Percentiles rank a stretch among this genome's conserved stretches.
These are phyloP conservation scores for Lathyrus sativus DNA, from an alignment of 306 rosid species.

Conservation along the genomic window DNA sequence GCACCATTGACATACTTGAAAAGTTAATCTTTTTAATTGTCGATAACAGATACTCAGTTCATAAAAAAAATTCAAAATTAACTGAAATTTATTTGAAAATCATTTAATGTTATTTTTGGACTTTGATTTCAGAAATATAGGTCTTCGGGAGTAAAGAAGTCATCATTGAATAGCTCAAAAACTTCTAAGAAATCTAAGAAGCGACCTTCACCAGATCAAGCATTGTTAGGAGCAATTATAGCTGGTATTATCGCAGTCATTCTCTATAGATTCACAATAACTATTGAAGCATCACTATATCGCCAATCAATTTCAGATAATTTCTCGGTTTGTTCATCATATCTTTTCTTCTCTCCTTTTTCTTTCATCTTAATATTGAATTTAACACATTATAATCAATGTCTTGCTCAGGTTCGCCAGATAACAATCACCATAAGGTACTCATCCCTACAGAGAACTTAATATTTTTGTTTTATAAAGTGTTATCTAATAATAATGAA, in stretches of 20 bases:
- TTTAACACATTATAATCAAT: neutral
- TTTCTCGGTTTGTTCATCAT: slow-evolving; percentile 57
- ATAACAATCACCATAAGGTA: slow-evolving; percentile 86
- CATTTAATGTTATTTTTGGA: too few relatives aligned
- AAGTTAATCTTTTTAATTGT: too few relatives aligned
- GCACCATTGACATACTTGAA: too few relatives aligned
- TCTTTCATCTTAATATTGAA: slow-evolving; percentile 7
- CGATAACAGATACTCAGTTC: too few relatives aligned
- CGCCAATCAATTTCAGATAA: slow-evolving; percentile 72
- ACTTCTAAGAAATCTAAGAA: slow-evolving; percentile 49
- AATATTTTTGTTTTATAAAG: slow-evolving; percentile 22
- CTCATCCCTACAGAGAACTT: neutral
- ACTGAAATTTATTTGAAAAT: too few relatives aligned
- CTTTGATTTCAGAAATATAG: slow-evolving; percentile 76
- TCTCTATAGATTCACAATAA: slow-evolving; percentile 72
- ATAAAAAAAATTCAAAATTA: too few relatives aligned
- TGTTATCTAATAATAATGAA: slow-evolving; percentile 22
- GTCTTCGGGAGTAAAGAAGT: slow-evolving; percentile 62
- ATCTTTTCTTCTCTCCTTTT: neutral
- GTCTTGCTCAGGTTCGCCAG: slow-evolving; percentile 64
- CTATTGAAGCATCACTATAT: slow-evolving; percentile 65
- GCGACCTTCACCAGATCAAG: slow-evolving; percentile 64
- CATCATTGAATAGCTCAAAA: slow-evolving; percentile 55
- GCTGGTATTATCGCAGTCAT: slow-evolving; percentile 68
- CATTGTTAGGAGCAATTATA: slow-evolving; percentile 68